These are phyloP conservation scores for Podospora pseudocomata DNA, from an alignment of 495 filamentous ascomycete genomes.

Conservation along the genomic window DNA sequence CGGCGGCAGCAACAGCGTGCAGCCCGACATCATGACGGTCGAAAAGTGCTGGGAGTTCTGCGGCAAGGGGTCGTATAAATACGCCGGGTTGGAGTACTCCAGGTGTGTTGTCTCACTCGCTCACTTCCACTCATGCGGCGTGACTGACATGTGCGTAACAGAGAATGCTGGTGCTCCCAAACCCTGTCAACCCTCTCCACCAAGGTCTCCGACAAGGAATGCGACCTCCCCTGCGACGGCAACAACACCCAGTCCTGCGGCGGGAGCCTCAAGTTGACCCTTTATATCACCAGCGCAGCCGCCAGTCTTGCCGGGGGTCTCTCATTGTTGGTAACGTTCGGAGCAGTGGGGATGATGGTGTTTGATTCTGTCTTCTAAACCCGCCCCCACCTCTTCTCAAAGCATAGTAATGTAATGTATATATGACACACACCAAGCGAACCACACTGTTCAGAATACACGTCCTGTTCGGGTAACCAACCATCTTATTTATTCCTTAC, in stretches of 20 bases:
- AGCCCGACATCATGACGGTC: conserved; percentile 41
- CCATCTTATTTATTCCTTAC: neutral
- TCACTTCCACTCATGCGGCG: neutral
- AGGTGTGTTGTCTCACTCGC: conserved; percentile 28
- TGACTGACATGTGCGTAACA: conserved; percentile 10
- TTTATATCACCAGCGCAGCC: conserved; percentile 14
- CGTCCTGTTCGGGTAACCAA: no score
- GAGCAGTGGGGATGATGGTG: no score
- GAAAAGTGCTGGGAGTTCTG: conserved; percentile 41
- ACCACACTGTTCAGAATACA: no score
- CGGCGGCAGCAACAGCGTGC: conserved; percentile 31
- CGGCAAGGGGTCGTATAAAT: conserved; percentile 25
- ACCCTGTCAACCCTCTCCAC: conserved; percentile 31
- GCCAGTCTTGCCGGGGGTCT: neutral
- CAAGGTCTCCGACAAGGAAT: conserved; percentile 34
- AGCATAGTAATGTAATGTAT: no score
- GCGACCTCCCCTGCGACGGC: conserved; percentile 45
- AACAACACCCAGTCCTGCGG: conserved; percentile 43
- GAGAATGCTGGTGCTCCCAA: conserved; percentile 52
- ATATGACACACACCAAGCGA: no score
- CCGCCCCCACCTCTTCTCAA: no score
- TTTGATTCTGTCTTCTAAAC: no score
- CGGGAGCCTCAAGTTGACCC: conserved; percentile 40
- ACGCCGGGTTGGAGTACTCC: conserved; percentile 48
- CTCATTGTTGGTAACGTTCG: neutral